These are phyloP conservation scores for Tuber brumale DNA, from an alignment of 495 filamentous ascomycete species.

Conservation along the genomic window DNA sequence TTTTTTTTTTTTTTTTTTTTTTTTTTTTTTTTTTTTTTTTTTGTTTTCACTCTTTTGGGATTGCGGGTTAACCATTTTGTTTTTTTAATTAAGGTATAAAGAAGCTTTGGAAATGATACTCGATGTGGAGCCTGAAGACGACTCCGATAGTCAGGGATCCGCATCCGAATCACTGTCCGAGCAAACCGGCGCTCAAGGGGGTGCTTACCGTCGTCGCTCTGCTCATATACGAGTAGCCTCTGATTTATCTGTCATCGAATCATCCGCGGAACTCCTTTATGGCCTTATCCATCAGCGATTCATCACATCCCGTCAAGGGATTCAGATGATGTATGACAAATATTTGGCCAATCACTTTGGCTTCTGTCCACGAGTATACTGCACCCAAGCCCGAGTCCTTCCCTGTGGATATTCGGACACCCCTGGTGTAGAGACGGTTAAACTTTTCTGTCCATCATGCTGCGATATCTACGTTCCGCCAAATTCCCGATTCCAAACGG, in stretches of 20 bases:
- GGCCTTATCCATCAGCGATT: slow-evolving; percentile 97
- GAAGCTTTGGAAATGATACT: slow-evolving; percentile 96
- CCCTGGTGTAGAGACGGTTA: slow-evolving; percentile 93
- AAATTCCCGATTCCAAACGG: slow-evolving; percentile 92
- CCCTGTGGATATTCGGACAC: slow-evolving; percentile 90
- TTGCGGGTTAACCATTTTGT: slow-evolving; percentile 17
- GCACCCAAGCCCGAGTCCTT: slow-evolving; percentile 76
- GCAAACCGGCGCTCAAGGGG: slow-evolving; percentile 53
- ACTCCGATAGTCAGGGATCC: slow-evolving; percentile 59
- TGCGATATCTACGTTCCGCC: slow-evolving; percentile 95
- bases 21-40: background rate
- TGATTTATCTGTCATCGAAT: slow-evolving; percentile 90
- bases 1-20: background rate
- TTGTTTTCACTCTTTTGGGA: background rate
- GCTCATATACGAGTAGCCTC: slow-evolving; percentile 81
- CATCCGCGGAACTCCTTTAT: slow-evolving; percentile 93
- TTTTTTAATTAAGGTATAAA: slow-evolving; percentile 57
- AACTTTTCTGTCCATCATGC: slow-evolving; percentile 94
- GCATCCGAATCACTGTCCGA: slow-evolving; percentile 45
- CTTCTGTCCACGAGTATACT: slow-evolving; percentile 81
- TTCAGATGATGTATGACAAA: slow-evolving; percentile 98
- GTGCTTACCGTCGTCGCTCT: slow-evolving; percentile 56
- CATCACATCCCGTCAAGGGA: slow-evolving; percentile 93
- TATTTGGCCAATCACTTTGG: slow-evolving; percentile 96
- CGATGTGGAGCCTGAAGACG: slow-evolving; percentile 87